Percentiles rank a stretch among this genome's conserved stretches.
These are phyloP conservation scores for Gliomastix tumulicola DNA, from an alignment of 2,329 filamentous ascomycete species.

Conservation along the genomic window DNA sequence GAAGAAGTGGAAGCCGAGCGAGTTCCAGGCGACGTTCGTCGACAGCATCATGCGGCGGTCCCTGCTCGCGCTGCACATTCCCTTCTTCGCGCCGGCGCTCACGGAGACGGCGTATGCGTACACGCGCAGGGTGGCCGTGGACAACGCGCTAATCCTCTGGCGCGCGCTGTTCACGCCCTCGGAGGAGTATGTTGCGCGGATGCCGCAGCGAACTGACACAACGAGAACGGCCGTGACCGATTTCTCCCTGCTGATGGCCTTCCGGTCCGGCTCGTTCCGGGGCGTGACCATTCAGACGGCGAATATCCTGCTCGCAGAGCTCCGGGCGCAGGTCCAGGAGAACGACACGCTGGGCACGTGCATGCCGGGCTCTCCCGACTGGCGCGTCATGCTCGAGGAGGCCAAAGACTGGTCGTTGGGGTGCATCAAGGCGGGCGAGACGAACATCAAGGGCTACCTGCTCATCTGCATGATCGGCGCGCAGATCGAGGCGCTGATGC, in stretches of 20 bases:
- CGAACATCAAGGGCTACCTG: constrained; percentile 46
- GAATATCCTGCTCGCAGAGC: constrained; percentile 30
- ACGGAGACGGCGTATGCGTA: constrained; percentile 39
- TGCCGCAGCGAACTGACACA: constrained; percentile 6
- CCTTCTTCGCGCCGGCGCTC: constrained; percentile 34
- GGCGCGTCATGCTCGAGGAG: constrained; percentile 33
- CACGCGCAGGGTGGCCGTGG: constrained; percentile 39
- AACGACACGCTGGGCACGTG: constrained; percentile 28
- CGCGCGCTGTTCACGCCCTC: constrained; percentile 20
- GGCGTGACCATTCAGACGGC: constrained; percentile 21
- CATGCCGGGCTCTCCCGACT: constrained; percentile 26
- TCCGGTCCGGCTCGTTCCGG: constrained; percentile 33
- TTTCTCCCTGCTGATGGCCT: constrained; percentile 21
- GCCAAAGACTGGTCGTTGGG: constrained; percentile 28
- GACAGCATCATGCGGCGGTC: constrained; percentile 48
- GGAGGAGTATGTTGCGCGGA: neutral
- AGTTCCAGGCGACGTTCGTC: constrained; percentile 33
- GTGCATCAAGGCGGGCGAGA: constrained; percentile 40
- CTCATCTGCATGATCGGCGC: constrained; percentile 27
- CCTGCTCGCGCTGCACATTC: constrained; percentile 47
- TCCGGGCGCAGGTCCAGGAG: constrained; percentile 30
- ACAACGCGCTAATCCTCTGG: constrained; percentile 41
- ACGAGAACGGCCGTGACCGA: too few species aligned
- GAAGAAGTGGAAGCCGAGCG: constrained; percentile 23
- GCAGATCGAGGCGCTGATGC: constrained; percentile 31